Evolutionary conservation across 2,329 filamentous ascomycete species (phyloP).

Genomic region (Sarocladium oryzae): DNA sequence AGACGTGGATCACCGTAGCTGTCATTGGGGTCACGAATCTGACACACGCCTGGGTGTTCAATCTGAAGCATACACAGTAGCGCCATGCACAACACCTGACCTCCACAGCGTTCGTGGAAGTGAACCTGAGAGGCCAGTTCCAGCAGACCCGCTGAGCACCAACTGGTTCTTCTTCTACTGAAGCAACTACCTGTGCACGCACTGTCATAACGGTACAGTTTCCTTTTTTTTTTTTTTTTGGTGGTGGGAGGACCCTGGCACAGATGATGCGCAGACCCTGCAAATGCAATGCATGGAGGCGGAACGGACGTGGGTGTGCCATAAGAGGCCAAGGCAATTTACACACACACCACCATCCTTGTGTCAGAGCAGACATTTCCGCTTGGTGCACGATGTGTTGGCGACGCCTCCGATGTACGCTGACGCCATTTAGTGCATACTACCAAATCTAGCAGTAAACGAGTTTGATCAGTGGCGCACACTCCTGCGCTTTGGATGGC

Average conservation of each 20-base stretch:
- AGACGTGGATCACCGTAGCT: too few species aligned
- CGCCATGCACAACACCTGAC: slow-evolving; percentile 2
- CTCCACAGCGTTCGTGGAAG: neutral
- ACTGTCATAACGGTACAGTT: too few species aligned
- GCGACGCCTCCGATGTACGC: slow-evolving; percentile 8
- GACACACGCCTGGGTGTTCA: neutral
- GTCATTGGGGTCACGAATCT: too few species aligned
- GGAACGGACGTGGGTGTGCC: neutral
- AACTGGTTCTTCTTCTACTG: neutral
- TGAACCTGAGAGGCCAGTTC: neutral
- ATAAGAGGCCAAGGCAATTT: neutral
- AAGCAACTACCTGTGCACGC: too few species aligned
- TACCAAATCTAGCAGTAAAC: neutral
- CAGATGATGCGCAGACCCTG: slow-evolving; percentile 10
- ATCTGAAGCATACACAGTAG: neutral
- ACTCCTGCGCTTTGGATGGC: too few species aligned
- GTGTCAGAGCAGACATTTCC: neutral
- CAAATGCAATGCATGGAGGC: slow-evolving; percentile 6
- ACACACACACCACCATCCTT: slow-evolving; percentile 3
- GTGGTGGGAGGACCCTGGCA: neutral
- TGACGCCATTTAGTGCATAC: slow-evolving; percentile 7
- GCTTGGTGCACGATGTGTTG: slow-evolving; percentile 5
- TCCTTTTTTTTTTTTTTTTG: too few species aligned
- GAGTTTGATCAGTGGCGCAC: neutral
- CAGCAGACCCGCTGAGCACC: neutral